These are phyloP conservation scores for Grigorovia humatica DNA, from an alignment of 805 yeast genomes.

Conservation along the genomic window DNA sequence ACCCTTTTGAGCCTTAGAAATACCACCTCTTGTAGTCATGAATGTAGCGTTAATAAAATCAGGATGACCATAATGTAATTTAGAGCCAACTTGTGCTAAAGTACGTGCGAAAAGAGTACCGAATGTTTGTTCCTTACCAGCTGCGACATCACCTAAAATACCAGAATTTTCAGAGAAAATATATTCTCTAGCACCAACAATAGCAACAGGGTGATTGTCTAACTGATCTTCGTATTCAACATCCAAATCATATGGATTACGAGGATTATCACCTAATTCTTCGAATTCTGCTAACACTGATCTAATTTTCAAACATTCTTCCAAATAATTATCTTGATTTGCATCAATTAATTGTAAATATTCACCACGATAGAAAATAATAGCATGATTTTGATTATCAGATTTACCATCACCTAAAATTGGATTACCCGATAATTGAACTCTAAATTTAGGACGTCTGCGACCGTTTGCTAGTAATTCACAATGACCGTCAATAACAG, in stretches of 20 bases:
- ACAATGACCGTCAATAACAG: constrained; percentile 73
- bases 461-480: constrained; percentile 59
- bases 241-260: constrained; percentile 52
- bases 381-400: constrained; percentile 83
- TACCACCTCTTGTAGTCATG: constrained; percentile 93
- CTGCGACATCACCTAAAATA: constrained; percentile 89
- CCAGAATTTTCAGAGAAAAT: constrained; percentile 90
- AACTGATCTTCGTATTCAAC: constrained; percentile 30
- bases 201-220: constrained; percentile 85
- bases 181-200: constrained; percentile 90
- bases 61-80: constrained; percentile 93
- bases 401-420: constrained; percentile 91
- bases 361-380: constrained; percentile 85
- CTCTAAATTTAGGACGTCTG: constrained; percentile 66
- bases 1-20: constrained; percentile 91
- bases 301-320: constrained; percentile 85
- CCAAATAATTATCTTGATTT: constrained; percentile 89
- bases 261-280: constrained; percentile 47
- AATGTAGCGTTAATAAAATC: constrained; percentile 83
- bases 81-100: constrained; percentile 86
- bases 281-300: constrained; percentile 86
- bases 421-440: constrained; percentile 73
- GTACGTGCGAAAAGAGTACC: constrained; percentile 94
- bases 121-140: constrained; percentile 94
- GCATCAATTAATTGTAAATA: constrained; percentile 93